Evolutionary conservation across 1,284 basidiomycete species (phyloP).

Genomic region (Xerocomus nothofagi): DNA sequence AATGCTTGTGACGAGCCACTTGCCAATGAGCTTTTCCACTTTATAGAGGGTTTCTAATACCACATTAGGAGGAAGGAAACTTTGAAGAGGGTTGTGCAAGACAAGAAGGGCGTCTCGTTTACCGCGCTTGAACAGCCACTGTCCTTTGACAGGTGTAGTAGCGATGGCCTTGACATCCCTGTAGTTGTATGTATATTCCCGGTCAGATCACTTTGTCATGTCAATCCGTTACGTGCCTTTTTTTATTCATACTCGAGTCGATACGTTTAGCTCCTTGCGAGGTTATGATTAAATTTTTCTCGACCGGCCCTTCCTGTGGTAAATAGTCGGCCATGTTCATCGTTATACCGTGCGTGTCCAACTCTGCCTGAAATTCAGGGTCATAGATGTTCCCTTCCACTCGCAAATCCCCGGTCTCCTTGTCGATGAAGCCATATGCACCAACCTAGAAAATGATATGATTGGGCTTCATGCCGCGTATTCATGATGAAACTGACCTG

Average conservation of each 20-base stretch:
- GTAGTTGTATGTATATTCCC: neutral
- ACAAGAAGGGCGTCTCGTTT: constrained; percentile 19
- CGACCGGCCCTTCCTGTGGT: constrained; percentile 15
- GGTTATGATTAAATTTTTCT: constrained; percentile 21
- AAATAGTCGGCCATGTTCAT: constrained; percentile 17
- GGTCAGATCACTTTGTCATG: neutral
- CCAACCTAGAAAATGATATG: constrained; percentile 22
- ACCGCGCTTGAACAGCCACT: constrained; percentile 15
- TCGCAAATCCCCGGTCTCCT: constrained; percentile 18
- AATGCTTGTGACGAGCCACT: constrained; percentile 19
- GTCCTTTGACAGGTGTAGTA: constrained; percentile 8
- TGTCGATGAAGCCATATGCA: constrained; percentile 23
- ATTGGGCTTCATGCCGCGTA: neutral
- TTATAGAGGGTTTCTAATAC: constrained; percentile 15
- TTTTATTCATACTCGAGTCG: neutral
- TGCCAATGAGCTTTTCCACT: constrained; percentile 13
- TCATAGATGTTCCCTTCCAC: constrained; percentile 30
- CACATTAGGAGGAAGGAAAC: constrained; percentile 5
- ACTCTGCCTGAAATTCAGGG: constrained; percentile 16
- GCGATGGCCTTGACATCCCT: neutral
- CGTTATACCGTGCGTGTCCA: constrained; percentile 9
- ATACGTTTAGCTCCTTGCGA: constrained; percentile 12
- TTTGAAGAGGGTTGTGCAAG: constrained; percentile 17
- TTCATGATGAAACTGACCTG: constrained; percentile 11
- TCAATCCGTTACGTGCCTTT: constrained; percentile 3